Conservation (phyloP, 192 early-diverging fungal genomes). For the Mortierella hygrophila region DNA sequence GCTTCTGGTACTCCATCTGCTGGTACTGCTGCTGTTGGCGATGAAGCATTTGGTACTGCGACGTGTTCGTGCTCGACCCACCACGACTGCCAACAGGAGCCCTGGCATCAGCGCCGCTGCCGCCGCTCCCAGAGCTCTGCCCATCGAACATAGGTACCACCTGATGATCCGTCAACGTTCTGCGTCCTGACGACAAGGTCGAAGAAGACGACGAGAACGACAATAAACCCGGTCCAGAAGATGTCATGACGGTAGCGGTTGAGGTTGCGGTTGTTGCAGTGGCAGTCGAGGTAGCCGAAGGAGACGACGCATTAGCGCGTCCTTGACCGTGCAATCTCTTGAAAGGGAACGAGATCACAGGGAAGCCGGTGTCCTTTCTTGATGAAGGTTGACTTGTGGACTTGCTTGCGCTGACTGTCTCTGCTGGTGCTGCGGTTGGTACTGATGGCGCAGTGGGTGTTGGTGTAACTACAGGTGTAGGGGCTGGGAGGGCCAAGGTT, state of each 20-base stretch:
- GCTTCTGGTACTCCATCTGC: background rate
- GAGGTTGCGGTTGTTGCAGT: background rate
- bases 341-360: background rate
- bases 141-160: background rate
- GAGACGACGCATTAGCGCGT: background rate
- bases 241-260: background rate
- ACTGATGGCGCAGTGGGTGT: background rate
- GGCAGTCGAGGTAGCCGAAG: background rate
- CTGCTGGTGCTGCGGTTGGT: background rate
- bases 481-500: background rate
- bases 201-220: background rate
- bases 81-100: background rate
- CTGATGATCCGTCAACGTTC: background rate
- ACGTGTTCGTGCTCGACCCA: background rate
- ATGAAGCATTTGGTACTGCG: background rate
- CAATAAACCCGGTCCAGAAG: background rate
- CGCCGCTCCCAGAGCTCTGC: background rate
- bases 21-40: background rate
- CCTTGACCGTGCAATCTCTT: background rate
- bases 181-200: background rate
- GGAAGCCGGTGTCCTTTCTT: background rate
- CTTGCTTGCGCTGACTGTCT: background rate
- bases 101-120: too few species aligned
- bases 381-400: background rate
- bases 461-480: background rate